Conservation (phyloP, 805 yeast species). For the Saccharomycopsis vini region DNA sequence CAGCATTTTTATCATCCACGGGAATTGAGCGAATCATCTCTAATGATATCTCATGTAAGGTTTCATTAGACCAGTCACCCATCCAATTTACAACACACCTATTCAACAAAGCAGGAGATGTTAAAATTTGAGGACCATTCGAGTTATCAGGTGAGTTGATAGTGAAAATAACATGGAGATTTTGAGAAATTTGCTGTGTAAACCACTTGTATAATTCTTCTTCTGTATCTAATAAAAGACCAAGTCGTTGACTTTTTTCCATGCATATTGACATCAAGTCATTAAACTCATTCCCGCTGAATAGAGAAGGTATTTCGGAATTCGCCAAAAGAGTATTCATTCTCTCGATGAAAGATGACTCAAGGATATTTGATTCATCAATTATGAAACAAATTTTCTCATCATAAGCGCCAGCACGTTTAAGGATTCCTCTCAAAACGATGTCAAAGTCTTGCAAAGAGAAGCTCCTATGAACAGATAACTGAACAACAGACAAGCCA, state of each 20-base stretch:
- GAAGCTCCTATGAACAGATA: conserved; percentile 48
- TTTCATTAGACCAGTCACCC: conserved; percentile 64
- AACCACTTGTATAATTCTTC: conserved; percentile 76
- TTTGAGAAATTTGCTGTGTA: conserved; percentile 50
- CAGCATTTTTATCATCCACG: conserved; percentile 41
- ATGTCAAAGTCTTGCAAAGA: conserved; percentile 57
- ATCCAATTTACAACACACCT: conserved; percentile 85
- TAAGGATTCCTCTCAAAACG: conserved; percentile 47
- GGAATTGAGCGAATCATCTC: conserved; percentile 39
- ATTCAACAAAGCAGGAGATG: conserved; percentile 85
- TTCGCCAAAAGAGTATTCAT: conserved; percentile 92
- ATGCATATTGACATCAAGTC: conserved; percentile 45
- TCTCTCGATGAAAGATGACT: conserved; percentile 74
- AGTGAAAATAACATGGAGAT: conserved; percentile 78
- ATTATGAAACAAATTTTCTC: conserved; percentile 62
- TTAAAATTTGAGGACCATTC: conserved; percentile 38
- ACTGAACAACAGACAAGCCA: conserved; percentile 54
- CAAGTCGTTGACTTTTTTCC: conserved; percentile 49
- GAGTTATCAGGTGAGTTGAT: conserved; percentile 42
- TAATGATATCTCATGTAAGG: conserved; percentile 44
- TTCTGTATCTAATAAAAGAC: conserved; percentile 52
- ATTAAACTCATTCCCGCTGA: conserved; percentile 61
- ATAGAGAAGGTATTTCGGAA: conserved; percentile 85
- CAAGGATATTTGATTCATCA: conserved; percentile 72
- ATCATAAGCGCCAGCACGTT: conserved; percentile 42